Conservation (phyloP, 164 flowering plant genomes). For the Stephania yunnanensis region DNA sequence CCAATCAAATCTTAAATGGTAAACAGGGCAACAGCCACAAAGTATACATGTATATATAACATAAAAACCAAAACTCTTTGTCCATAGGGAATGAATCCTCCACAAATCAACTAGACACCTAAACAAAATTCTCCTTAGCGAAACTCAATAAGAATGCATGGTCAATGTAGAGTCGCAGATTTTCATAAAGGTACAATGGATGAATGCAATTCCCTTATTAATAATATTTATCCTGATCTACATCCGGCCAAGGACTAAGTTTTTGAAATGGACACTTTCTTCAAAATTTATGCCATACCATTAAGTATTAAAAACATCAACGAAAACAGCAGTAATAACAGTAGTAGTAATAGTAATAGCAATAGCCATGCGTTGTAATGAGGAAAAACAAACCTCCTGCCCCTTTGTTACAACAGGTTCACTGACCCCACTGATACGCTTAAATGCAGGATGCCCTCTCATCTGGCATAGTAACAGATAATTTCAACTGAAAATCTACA, state of each 20-base stretch:
- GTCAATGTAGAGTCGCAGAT: background rate
- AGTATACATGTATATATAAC: background rate
- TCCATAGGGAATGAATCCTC: no score
- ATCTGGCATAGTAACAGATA: slow-evolving; percentile 33
- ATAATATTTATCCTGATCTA: background rate
- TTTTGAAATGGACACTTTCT: no score
- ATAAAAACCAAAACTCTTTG: no score
- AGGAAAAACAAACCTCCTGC: slow-evolving; percentile 60
- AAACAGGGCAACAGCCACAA: background rate
- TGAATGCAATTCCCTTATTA: background rate
- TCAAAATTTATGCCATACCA: no score
- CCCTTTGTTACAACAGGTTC: slow-evolving; percentile 78
- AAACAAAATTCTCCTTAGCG: background rate
- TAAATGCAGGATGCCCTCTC: slow-evolving; percentile 60
- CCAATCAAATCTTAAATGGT: background rate
- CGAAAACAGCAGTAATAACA: background rate
- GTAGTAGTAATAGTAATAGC: background rate
- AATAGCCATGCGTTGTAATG: background rate
- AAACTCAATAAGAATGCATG: background rate
- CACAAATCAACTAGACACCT: background rate
- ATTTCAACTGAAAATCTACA: background rate
- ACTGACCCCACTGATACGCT: slow-evolving; percentile 61
- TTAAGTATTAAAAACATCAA: background rate
- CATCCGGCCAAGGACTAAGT: background rate
- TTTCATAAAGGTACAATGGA: background rate